These are phyloP conservation scores for Malus sylvestris DNA, from an alignment of 306 rosid species.

Conservation along the genomic window DNA sequence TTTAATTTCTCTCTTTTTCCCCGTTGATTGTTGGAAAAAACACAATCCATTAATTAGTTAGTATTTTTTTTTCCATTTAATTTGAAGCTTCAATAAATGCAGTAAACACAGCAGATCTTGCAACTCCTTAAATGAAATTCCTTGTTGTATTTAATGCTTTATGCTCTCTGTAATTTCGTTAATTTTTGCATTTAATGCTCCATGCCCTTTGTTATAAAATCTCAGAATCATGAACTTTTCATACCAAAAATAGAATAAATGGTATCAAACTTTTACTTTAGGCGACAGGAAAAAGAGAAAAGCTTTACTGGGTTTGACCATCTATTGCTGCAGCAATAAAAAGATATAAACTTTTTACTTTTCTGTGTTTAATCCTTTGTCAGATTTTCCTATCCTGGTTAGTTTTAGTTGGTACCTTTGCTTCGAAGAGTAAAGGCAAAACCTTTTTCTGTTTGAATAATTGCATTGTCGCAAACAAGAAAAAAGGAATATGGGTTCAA, in stretches of 20 bases:
- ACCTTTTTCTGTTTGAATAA: not conserved
- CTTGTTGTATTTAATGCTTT: not conserved
- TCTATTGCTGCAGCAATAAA: not conserved
- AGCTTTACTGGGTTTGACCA: conserved; percentile 5
- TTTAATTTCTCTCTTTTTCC: not conserved
- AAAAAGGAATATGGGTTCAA: not conserved
- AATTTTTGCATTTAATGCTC: not conserved
- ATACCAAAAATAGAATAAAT: not conserved
- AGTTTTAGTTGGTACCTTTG: not conserved
- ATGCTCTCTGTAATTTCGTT: not conserved
- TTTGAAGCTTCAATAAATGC: conserved; percentile 11
- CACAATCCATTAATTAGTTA: not conserved
- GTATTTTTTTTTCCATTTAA: not conserved
- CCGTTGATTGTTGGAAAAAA: not conserved
- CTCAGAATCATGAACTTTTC: not conserved
- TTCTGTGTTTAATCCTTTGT: conserved; percentile 6
- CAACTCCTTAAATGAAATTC: not conserved
- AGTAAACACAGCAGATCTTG: not conserved
- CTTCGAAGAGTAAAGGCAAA: not conserved
- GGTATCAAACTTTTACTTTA: not conserved
- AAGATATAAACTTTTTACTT: not conserved
- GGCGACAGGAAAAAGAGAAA: conserved; percentile 10
- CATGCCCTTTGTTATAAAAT: not conserved
- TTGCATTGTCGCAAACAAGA: not conserved
- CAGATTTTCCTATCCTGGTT: not conserved